Base-by-base conservation (phyloP, 345 rosid species). In the Linum usitatissimum region DNA sequence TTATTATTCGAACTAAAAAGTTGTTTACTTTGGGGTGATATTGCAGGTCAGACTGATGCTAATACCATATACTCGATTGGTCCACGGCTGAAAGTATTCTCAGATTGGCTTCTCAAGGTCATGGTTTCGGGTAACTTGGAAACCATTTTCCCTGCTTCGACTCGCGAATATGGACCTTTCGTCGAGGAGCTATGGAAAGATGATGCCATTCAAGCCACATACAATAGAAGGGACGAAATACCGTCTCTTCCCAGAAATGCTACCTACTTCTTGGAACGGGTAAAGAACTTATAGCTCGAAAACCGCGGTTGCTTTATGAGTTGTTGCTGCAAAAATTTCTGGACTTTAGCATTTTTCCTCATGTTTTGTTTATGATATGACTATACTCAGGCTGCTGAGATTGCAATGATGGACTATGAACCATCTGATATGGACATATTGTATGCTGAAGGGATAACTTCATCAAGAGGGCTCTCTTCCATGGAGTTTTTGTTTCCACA, bases 371-470 rank as follows among this genome's bases (percentile, higher is more conserved):
- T 23, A 23, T 23, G 28, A 23, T 23, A 23, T 23, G 28, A 23
- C 28, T 23, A 23, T 53, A 57, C 17, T 62, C 79, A 92, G 99
- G 90, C 91, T 72, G 80, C 73, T 64, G 99, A 85, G 79, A 76
- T 89, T 69, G 83, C 84, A 40, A 87, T 72, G 75, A 53, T 81
- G 66, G 85, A 78, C 63, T 93, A 87, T 36, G 78, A 75, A 67
- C 97, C 97, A 53, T 81, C 94, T 23, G 87, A 93, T 19, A 76
- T 78, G 81, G 99, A 93, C 75, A 81, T 89, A 69, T 68, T 93
- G 69, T 84, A 87, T 65, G 82, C 91, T 34, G 91, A 93, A 70
- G 96, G 96, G 66, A 74, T 83, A 14, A 59, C 85, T 28, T 73
- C 87, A 57, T 81, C 86, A 71, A 84, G 80, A 14, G 83, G 94